Evolutionary conservation across 2,329 filamentous ascomycete species (phyloP).

Genomic region (Claviceps pazoutovae): DNA sequence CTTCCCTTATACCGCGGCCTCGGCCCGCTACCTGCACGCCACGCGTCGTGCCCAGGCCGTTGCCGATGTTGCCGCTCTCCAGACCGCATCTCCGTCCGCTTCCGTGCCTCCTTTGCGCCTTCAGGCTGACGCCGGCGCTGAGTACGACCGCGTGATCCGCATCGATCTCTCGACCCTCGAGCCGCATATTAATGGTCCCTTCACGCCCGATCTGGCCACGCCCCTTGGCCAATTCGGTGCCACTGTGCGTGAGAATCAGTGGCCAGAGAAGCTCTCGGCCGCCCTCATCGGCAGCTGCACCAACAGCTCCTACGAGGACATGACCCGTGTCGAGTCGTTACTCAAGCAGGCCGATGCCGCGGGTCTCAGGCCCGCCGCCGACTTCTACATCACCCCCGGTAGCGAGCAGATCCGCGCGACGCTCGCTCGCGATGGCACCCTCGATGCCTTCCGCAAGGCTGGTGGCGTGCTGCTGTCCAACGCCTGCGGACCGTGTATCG

Average conservation of each 20-base stretch:
- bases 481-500: slow-evolving; percentile 86
- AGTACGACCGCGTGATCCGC: slow-evolving; percentile 82
- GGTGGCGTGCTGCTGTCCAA: slow-evolving; percentile 87
- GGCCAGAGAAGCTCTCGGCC: slow-evolving; percentile 83
- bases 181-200: slow-evolving; percentile 93
- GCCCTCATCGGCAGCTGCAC: slow-evolving; percentile 96
- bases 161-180: slow-evolving; percentile 85
- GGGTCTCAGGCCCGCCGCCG: slow-evolving; percentile 76
- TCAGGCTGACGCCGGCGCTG: slow-evolving; percentile 50
- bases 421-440: slow-evolving; percentile 73
- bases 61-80: slow-evolving; percentile 48
- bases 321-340: slow-evolving; percentile 87
- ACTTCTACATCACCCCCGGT: slow-evolving; percentile 93
- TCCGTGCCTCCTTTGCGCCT: slow-evolving; percentile 30
- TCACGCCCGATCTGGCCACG: slow-evolving; percentile 89
- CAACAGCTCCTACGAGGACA: slow-evolving; percentile 97
- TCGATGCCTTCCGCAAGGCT: slow-evolving; percentile 72
- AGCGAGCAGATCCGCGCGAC: slow-evolving; percentile 96
- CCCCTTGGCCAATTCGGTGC: slow-evolving; percentile 83
- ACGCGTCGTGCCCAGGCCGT: slow-evolving; percentile 58
- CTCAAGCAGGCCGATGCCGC: slow-evolving; percentile 82
- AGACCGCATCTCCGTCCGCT: slow-evolving; percentile 49
- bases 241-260: slow-evolving; percentile 68
- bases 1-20: slow-evolving; percentile 81
- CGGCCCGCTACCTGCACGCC: slow-evolving; percentile 71